Base-by-base conservation (phyloP, 139 green algal genomes). In the Tetratostichococcus sp. region DNA sequence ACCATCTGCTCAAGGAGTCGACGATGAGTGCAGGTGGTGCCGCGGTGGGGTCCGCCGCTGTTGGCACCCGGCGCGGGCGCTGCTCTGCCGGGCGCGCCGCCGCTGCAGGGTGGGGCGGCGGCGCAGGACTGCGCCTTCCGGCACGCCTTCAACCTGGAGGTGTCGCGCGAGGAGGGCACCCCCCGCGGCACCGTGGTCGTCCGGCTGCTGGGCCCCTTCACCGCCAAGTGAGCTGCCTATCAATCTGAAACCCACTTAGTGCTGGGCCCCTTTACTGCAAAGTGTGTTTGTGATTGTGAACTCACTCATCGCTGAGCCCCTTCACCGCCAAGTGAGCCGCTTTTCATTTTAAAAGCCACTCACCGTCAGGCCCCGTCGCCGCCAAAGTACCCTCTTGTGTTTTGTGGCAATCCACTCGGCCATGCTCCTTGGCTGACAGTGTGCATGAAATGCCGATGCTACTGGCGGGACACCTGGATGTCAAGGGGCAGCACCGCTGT, bases 161-260 rank as follows among this genome's bases (percentile, higher is more conserved):
- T 77, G 71, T 32, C 71, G 1, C 31, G 67, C 1, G 71, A 77
- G 21, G 71, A 78, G 1, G 69, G 30, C 42, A 83, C 58, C 21
- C 77, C 77, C 11, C 77, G 77, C 35, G 80, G 75, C 31, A 73
- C 75, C 1, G 77, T 89, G 22, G 68, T 62, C 26, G 35, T 88
- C 8, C 75, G 77, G 5, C 77, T 88, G 50, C 74, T 89, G 66
- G 85, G 85, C 0, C 85, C 85, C 32, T 85, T 89, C 65, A 67
- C 76, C 26, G 83, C 80, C 43, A 79, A 39, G 75, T 67, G 28
- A 62, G 17, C n/a, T n/a, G n/a, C n/a, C n/a, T n/a, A n/a, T n/a
- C n/a, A 14, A 50, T 50, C 39, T 50, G 39, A 8, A 22, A 50
- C 39, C 8, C 8, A 22, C 39, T 14, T 50, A n/a, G n/a, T n/a